Conservation (phyloP, 768 basidiomycete species). For the Hericium rajendrae region DNA sequence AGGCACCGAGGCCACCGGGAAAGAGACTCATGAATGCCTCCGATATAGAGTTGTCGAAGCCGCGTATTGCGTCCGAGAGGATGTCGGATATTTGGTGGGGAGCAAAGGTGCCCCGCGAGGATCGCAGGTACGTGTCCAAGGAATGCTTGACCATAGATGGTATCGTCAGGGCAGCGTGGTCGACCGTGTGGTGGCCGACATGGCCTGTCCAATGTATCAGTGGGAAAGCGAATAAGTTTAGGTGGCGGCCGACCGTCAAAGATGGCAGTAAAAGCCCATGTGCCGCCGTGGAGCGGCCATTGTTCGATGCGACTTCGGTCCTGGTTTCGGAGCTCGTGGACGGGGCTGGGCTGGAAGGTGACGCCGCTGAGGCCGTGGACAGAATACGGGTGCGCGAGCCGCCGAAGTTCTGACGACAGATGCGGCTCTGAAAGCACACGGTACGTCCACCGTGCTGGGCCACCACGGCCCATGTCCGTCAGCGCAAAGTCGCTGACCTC, state of each 20-base stretch:
- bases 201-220: conserved; percentile 27
- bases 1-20: conserved; percentile 43
- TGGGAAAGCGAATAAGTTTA: not conserved
- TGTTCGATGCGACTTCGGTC: conserved; percentile 32
- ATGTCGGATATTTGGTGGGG: conserved; percentile 29
- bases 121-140: conserved; percentile 27
- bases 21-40: conserved; percentile 35
- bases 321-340: conserved; percentile 28
- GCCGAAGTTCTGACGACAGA: conserved; percentile 30
- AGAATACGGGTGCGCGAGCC: conserved; percentile 28
- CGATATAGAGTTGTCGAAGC: conserved; percentile 34
- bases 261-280: conserved; percentile 35
- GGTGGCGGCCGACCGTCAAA: conserved; percentile 31
- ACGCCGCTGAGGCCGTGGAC: conserved; percentile 27
- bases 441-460: conserved; percentile 45
- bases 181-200: conserved; percentile 37
- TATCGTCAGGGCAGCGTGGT: conserved; percentile 31
- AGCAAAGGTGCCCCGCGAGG: conserved; percentile 13
- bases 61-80: conserved; percentile 28
- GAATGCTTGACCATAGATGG: conserved; percentile 31
- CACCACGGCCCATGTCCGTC: conserved; percentile 46
- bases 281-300: conserved; percentile 31
- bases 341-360: conserved; percentile 34
- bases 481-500: conserved; percentile 43
- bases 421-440: conserved; percentile 33